Evolutionary conservation across 805 yeast species (phyloP), one percentile per base, ranked within the genome.

Genomic region (Candida palmyrensis): DNA sequence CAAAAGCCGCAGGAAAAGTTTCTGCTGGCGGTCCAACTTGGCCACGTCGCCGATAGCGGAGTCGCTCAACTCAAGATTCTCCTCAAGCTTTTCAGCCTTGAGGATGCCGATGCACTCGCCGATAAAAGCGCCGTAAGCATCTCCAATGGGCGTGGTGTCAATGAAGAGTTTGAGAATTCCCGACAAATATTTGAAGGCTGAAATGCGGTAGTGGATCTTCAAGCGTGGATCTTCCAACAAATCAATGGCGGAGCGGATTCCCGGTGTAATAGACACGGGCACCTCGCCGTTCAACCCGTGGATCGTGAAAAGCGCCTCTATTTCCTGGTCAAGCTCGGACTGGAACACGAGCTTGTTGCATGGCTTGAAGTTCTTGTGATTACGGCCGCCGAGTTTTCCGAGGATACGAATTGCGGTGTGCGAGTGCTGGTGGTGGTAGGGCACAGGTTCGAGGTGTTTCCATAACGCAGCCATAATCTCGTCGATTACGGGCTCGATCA

Each of bases 331-430:
- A n/a, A 75, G 48, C 14, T 66, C 65, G 1, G 74, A 65, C 38
- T 71, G 71, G 1, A 75, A 59, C 29, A 68, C 64, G 44, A 92
- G 62, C 36, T 83, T 81, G 27, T 73, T 62, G 25, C 89, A 87
- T 2, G 94, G 82, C 36, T 77, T 77, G 47, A 92, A 70, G 51
- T 87, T 86, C 33, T 82, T 79, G 45, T 96, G 79, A 48, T 92
- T 92, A 51, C 98, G 75, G 2, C 99, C 99, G 24, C 99, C 99
- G 12, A 92, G 65, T 53, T 94, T 92, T 32, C 99, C 98, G 32
- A 92, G 64, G 24, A 92, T 87, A 41, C 97, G 71, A 36, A 92
- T 79, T 0, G 97, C 89, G 0, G 96, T 87, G 53, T 92, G 98
- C 12, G 96, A 82, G 44, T 89, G 96, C 43, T 87, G 95, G 47